A percentile compares a stretch with the other conserved stretches of the same genome.
These are phyloP conservation scores for Quercus cerris DNA, from an alignment of 306 rosid genomes.

Conservation along the genomic window DNA sequence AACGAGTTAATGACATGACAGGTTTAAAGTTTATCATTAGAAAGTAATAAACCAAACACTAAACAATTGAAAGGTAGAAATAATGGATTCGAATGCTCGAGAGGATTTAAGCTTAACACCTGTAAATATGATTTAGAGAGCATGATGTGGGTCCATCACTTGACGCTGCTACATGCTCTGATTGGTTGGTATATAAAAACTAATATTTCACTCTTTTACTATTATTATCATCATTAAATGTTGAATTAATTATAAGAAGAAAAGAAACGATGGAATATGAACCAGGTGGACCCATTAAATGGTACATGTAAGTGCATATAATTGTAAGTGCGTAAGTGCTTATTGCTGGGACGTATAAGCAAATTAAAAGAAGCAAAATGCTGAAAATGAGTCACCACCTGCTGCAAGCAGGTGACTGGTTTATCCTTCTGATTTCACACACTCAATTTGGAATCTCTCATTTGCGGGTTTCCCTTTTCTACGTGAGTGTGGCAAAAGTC, in stretches of 20 bases:
- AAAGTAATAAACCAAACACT: background rate
- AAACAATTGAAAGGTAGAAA: background rate
- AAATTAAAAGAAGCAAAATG: background rate
- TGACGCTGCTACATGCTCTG: slow-evolving; percentile 15
- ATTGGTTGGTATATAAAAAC: slow-evolving; percentile 15
- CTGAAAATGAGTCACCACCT: background rate
- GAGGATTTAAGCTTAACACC: background rate
- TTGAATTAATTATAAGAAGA: background rate
- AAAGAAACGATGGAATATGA: background rate
- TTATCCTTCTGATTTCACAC: background rate
- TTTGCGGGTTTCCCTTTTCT: too few species aligned
- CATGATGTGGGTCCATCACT: slow-evolving; percentile 32
- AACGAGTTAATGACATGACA: slow-evolving; percentile 1
- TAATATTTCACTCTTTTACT: background rate
- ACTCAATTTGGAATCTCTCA: too few species aligned
- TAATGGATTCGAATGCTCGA: background rate
- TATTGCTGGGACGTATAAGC: slow-evolving; percentile 18
- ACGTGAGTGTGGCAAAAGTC: too few species aligned
- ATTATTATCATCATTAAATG: background rate
- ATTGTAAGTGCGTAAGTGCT: background rate
- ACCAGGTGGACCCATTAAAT: slow-evolving; percentile 20
- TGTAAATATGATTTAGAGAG: slow-evolving; percentile 10
- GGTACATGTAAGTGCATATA: slow-evolving; percentile 12
- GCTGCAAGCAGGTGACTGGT: background rate
- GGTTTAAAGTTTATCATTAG: background rate